Evolutionary conservation across 805 yeast genomes (phyloP).

Genomic region (Ogataea sp.): DNA sequence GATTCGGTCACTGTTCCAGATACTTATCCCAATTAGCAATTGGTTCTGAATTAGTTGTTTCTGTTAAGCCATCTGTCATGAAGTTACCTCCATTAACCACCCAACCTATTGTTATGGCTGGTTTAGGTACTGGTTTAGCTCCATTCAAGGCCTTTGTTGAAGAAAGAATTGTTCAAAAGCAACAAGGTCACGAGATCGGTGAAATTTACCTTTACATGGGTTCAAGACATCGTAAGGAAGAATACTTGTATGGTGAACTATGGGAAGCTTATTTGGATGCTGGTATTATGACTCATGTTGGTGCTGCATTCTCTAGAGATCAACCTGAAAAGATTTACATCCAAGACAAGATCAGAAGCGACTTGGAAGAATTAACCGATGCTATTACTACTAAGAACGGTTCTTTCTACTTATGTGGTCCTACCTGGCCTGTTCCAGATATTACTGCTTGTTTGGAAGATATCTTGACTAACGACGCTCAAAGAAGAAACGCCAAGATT

Average conservation of each 20-base stretch:
- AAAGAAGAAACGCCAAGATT: slow-evolving; percentile 51
- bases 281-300: slow-evolving; percentile 86
- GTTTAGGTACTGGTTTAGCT: slow-evolving; percentile 95
- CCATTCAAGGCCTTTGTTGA: slow-evolving; percentile 97
- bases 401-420: slow-evolving; percentile 94
- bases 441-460: slow-evolving; percentile 85
- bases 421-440: slow-evolving; percentile 99
- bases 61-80: slow-evolving; percentile 96
- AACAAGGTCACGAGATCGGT: slow-evolving; percentile 85
- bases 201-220: slow-evolving; percentile 84
- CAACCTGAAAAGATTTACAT: slow-evolving; percentile 92
- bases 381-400: slow-evolving; percentile 77
- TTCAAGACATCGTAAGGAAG: slow-evolving; percentile 92
- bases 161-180: slow-evolving; percentile 88
- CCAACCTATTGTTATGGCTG: slow-evolving; percentile 94
- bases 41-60: slow-evolving; percentile 84
- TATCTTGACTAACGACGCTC: slow-evolving; percentile 66
- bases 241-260: slow-evolving; percentile 90
- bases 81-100: slow-evolving; percentile 81
- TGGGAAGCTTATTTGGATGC: slow-evolving; percentile 97
- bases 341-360: slow-evolving; percentile 85
- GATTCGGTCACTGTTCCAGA: slow-evolving; percentile 93
- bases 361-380: slow-evolving; percentile 60
- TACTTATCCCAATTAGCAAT: slow-evolving; percentile 70
- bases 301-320: slow-evolving; percentile 98